Evolutionary conservation across 352 stramenopile genomes (phyloP).

Genomic region (Phytophthora podocarpi): DNA sequence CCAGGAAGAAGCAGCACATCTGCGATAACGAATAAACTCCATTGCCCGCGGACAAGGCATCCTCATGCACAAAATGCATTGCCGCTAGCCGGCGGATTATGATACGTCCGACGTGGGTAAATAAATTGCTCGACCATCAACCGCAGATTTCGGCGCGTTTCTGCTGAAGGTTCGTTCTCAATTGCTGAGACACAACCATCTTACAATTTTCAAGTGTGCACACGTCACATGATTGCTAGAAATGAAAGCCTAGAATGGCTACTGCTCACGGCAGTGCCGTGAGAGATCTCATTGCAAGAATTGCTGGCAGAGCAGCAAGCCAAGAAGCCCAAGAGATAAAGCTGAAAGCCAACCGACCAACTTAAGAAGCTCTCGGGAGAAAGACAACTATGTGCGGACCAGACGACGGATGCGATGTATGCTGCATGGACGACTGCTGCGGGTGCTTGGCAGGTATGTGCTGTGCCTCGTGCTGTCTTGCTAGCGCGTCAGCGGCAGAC

Average conservation of each 20-base stretch:
- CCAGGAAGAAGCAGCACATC: slow-evolving; percentile 3
- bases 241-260: slow-evolving; percentile 19
- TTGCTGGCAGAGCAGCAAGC: slow-evolving; percentile 8
- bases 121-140: slow-evolving; percentile 9
- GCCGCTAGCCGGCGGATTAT: slow-evolving; percentile 9
- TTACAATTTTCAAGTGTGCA: slow-evolving; percentile 19
- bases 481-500: slow-evolving; percentile 19
- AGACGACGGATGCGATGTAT: slow-evolving; percentile 21
- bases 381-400: slow-evolving; percentile 24
- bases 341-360: too few species aligned
- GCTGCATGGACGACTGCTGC: slow-evolving; percentile 29
- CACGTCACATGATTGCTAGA: slow-evolving; percentile 19
- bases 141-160: slow-evolving; percentile 15
- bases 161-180: not conserved
- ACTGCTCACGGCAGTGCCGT: not conserved
- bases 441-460: slow-evolving; percentile 28
- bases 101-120: slow-evolving; percentile 10
- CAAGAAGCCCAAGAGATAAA: slow-evolving; percentile 13
- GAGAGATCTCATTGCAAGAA: slow-evolving; percentile 21
- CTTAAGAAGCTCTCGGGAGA: too few species aligned
- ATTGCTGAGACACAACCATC: slow-evolving; percentile 16
- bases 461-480: slow-evolving; percentile 34
- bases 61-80: not conserved
- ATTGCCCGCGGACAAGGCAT: not conserved
- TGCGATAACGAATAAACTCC: slow-evolving; percentile 25